Evolutionary conservation across 2,329 filamentous ascomycete species (phyloP), one percentile per base, ranked within the genome.

Genomic region (Cladosporium colombiae): DNA sequence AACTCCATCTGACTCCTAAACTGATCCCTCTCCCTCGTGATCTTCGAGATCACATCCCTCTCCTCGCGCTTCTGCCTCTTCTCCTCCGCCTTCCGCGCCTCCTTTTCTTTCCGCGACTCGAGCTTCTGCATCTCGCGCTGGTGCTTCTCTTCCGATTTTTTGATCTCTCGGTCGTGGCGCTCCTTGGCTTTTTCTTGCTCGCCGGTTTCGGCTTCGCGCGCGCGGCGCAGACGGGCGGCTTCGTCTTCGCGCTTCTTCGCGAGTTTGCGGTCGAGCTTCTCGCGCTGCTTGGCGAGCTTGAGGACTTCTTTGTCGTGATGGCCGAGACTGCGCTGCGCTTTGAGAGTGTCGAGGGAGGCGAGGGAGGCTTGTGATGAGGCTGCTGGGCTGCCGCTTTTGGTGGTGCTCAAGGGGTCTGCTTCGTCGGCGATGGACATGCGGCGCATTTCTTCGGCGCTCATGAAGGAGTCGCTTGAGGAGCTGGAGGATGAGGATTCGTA

Each of bases 121-220:
- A 84, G 83, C 76, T 89, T 90, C 70, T 80, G 81, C 67, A 86
- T 81, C 72, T 92, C 90, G 65, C 83, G 84, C 66, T 82, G 81
- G 57, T 86, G 85, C 78, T 87, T 87, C 69, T 87, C 84, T 68
- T 91, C 86, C 2, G 91, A 78, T 76, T 88, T 89, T 68, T 80
- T 80, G 55, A 90, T 79, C 72, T 92, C 89, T 14, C 83, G 83
- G 68, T 84, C 83, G 70, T 89, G 88, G 70, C 88, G 89, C 56
- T 88, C 88, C 70, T 89, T 86, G 62, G 89, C 86, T 73, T 89
- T 91, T 52, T 85, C 84, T 63, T 81, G 77, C 29, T 75, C 74
- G 33, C 75, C 77, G 13, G 75, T 71, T 44, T 78, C 80, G 64
- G 80, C 79, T 10, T 74, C 72, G 37, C 71, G 65, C 11, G 70